Evolutionary conservation across 169 alveolate genomes (phyloP), one percentile per base, ranked within the genome.

Genomic region (Plasmodium berghei): DNA sequence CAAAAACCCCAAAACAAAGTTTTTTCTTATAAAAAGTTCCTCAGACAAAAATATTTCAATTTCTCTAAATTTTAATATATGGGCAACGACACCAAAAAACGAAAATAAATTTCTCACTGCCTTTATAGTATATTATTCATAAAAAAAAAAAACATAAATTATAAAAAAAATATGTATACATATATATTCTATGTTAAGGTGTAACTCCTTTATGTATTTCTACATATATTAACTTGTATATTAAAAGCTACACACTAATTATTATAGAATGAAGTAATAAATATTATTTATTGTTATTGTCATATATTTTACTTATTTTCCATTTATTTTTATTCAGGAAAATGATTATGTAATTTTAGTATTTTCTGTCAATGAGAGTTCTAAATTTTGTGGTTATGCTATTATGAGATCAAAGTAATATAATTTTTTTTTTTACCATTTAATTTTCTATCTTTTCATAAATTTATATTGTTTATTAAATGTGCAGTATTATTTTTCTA

Each of bases 21-120:
- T 88, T 62, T 94, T 62, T 71, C 71, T 94, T 12, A 87, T 94
- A 40, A 94, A 94, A 85, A 87, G 95, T 69, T 75, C 83, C 28
- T 86, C 94, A 46, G 94, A 89, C 24, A 88, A 87, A 20, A 74
- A 89, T 54, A 88, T 92, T 14, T 22, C 83, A 4, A 72, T 85
- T 46, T 92, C 95, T 48, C 63, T 90, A 34, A 87, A 80, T 49
- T 90, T 56, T 67, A 87, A 89, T 66, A 74, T 83, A 52, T 94
- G 96, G 96, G 95, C 95, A 14, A 92, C 96, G 24, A 87, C 94
- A 24, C 90, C 95, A 49, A 89, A 87, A 28, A 91, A 88, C 72
- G 95, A 92, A 87, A 56, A 80, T 14, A 80, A 80, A 67, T 80
- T 80, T 55, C 85, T 80, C 63, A 40, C 71, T 10, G 90, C 90